phyloP scores from a whole-genome alignment of 495 filamentous ascomycete species.

The Cairneyella variabilis region DNA sequence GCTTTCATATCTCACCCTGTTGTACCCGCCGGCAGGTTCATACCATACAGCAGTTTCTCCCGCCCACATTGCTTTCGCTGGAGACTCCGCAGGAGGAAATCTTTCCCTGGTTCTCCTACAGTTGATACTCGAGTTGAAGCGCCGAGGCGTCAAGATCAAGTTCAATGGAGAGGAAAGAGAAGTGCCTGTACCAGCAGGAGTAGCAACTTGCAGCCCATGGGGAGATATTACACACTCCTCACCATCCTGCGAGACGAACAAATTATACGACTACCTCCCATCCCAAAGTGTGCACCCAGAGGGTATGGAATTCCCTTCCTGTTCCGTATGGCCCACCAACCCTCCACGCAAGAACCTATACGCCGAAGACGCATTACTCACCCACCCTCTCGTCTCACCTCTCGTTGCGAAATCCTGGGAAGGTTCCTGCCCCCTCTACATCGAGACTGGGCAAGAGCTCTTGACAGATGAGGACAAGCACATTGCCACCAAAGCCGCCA shows the following conservation, averaged over 20 bases:
- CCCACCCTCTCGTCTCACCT: slow-evolving; percentile 74
- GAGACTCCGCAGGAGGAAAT: slow-evolving; percentile 88
- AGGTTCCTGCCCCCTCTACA: slow-evolving; percentile 64
- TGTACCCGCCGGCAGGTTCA: slow-evolving; percentile 72
- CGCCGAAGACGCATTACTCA: slow-evolving; percentile 53
- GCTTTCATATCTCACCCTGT: slow-evolving; percentile 73
- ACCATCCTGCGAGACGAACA: slow-evolving; percentile 63
- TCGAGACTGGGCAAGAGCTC: slow-evolving; percentile 75
- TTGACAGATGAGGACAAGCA: slow-evolving; percentile 69
- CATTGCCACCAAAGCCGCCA: slow-evolving; percentile 53
- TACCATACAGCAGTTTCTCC: slow-evolving; percentile 67
- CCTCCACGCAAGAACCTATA: slow-evolving; percentile 71
- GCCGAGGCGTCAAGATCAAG: slow-evolving; percentile 42
- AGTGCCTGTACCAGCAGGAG: slow-evolving; percentile 67
- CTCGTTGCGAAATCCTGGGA: slow-evolving; percentile 64
- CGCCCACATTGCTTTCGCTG: slow-evolving; percentile 69
- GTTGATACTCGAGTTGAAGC: slow-evolving; percentile 66
- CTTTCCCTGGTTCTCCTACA: slow-evolving; percentile 69
- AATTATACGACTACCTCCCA: slow-evolving; percentile 72
- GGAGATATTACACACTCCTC: slow-evolving; percentile 69
- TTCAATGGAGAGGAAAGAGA: slow-evolving; percentile 57
- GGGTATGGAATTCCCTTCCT: slow-evolving; percentile 41
- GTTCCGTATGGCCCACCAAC: slow-evolving; percentile 65
- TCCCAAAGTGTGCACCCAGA: slow-evolving; percentile 32
- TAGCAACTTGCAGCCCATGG: slow-evolving; percentile 68